A percentile compares a stretch with the other conserved stretches of the same genome.
Conservation (phyloP, 2,329 filamentous ascomycete genomes). For the Alternaria sp. region DNA sequence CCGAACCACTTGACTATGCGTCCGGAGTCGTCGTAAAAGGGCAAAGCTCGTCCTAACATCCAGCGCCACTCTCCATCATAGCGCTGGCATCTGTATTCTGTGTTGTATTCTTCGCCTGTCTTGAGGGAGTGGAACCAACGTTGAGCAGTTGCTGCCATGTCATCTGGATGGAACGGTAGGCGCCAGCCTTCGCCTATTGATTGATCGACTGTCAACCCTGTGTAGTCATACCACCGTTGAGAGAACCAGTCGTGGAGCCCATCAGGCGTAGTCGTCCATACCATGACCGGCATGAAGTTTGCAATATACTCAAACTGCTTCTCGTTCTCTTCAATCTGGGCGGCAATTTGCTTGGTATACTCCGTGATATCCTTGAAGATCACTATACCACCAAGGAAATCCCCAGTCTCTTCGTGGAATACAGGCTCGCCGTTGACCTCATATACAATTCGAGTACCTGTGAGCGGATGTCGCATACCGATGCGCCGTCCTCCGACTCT, state of each 20-base stretch:
- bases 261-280: conserved; percentile 74
- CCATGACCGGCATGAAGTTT: conserved; percentile 64
- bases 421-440: conserved; percentile 73
- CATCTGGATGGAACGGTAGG: conserved; percentile 72
- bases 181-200: conserved; percentile 69
- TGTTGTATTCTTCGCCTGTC: conserved; percentile 70
- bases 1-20: conserved; percentile 81
- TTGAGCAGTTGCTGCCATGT: conserved; percentile 62
- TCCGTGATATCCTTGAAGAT: conserved; percentile 75
- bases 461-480: conserved; percentile 63
- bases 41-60: conserved; percentile 77
- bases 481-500: conserved; percentile 66
- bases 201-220: conserved; percentile 66
- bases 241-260: conserved; percentile 77
- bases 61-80: conserved; percentile 75
- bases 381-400: conserved; percentile 75
- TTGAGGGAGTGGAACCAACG: conserved; percentile 68
- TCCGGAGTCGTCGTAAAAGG: conserved; percentile 70
- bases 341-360: conserved; percentile 71
- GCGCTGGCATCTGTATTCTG: conserved; percentile 73
- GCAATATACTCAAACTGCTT: conserved; percentile 77
- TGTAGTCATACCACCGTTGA: conserved; percentile 80
- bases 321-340: conserved; percentile 74
- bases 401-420: conserved; percentile 68
- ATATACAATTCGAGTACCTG: conserved; percentile 62